These are phyloP conservation scores for Lasiodiplodia sp. DNA, from an alignment of 2,329 filamentous ascomycete species.

Conservation along the genomic window DNA sequence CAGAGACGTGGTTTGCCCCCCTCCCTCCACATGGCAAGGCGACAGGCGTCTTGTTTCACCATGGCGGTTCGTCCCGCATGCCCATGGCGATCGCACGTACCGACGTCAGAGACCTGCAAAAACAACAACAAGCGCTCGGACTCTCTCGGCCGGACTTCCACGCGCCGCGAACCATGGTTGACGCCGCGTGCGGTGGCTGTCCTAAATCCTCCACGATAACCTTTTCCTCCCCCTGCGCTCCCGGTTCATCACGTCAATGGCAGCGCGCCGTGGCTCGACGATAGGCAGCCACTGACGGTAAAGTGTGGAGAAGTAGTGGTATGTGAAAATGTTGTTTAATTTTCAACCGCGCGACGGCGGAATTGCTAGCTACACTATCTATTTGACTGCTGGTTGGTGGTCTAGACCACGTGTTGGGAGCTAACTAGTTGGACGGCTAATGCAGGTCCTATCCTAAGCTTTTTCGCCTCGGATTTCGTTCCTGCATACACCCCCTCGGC, in stretches of 20 bases:
- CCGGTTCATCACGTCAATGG: not conserved
- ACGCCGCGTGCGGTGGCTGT: not conserved
- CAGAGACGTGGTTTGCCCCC: not conserved
- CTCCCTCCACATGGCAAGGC: not conserved
- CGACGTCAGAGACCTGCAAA: not conserved
- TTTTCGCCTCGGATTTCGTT: not conserved
- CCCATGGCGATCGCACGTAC: not conserved
- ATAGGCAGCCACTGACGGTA: not conserved
- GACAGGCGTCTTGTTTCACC: constrained; percentile 8
- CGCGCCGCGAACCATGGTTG: not conserved
- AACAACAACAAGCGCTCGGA: not conserved
- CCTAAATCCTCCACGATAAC: not conserved
- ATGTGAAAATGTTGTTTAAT: not conserved
- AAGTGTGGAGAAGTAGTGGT: not conserved
- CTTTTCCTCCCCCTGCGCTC: not conserved
- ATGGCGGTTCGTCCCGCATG: constrained; percentile 18
- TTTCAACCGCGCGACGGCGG: not conserved
- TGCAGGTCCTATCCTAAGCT: not conserved
- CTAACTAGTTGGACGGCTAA: not conserved
- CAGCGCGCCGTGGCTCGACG: not conserved
- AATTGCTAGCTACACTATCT: not conserved
- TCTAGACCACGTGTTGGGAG: not conserved
- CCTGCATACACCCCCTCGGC: not conserved
- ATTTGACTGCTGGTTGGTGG: not conserved
- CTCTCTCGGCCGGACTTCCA: not conserved